Conservation (phyloP, 441 rosid species). For the Dalechampia spathulata region DNA sequence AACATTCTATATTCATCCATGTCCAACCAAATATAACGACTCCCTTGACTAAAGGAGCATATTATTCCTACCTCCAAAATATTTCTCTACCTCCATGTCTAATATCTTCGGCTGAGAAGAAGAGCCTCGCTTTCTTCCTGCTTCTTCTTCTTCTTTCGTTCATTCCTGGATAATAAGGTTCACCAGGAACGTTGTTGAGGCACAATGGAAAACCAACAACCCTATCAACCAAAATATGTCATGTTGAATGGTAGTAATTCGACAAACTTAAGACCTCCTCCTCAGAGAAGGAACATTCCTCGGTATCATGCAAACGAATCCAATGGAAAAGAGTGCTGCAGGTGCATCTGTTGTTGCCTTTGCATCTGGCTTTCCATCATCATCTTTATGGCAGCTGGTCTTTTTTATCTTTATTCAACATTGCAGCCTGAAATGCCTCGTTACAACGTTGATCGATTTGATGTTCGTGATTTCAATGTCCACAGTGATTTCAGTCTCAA, state of each 20-base stretch:
- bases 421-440: slow-evolving; percentile 31
- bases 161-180: too few species aligned
- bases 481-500: slow-evolving; percentile 32
- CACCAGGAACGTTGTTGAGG: too few species aligned
- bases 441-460: slow-evolving; percentile 25
- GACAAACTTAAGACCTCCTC: slow-evolving; percentile 28
- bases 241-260: slow-evolving; percentile 22
- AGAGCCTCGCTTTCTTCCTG: too few species aligned
- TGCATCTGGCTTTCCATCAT: slow-evolving; percentile 31
- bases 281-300: slow-evolving; percentile 32
- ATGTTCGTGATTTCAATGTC: slow-evolving; percentile 26
- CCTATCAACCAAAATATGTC: slow-evolving; percentile 30
- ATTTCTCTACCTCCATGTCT: slow-evolving; percentile 7
- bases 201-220: slow-evolving; percentile 17
- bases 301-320: slow-evolving; percentile 25
- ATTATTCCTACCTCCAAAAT: neutral
- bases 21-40: slow-evolving; percentile 26
- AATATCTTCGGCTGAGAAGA: slow-evolving; percentile 13
- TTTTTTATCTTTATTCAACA: slow-evolving; percentile 12
- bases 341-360: slow-evolving; percentile 38
- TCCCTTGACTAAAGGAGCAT: slow-evolving; percentile 21
- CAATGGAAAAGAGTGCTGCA: slow-evolving; percentile 18
- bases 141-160: too few species aligned
- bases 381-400: slow-evolving; percentile 17
- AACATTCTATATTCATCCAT: neutral